Conservation (phyloP, 352 stramenopile species). For the Pythium biforme region DNA sequence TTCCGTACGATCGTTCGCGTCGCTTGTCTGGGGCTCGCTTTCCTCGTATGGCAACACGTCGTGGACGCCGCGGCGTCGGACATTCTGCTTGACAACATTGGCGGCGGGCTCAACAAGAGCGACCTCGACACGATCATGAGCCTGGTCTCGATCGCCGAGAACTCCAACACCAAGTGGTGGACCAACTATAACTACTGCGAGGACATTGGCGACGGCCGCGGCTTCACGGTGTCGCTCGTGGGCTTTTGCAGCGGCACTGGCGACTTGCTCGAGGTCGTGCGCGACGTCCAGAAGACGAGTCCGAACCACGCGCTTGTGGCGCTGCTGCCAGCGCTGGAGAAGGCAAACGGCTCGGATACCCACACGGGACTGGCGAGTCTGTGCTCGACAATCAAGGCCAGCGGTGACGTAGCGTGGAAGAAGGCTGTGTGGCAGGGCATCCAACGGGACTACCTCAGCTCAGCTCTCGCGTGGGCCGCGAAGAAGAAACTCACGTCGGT, state of each 20-base stretch:
- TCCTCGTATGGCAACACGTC: too few species aligned
- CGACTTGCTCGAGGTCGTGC: slow-evolving; percentile 14
- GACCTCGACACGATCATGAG: slow-evolving; percentile 20
- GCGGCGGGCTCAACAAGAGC: neutral
- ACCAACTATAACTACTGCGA: slow-evolving; percentile 20
- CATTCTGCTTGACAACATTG: slow-evolving; percentile 4
- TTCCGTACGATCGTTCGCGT: neutral
- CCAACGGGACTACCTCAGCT: neutral
- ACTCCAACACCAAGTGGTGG: slow-evolving; percentile 11
- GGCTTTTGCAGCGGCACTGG: slow-evolving; percentile 16
- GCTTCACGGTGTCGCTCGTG: slow-evolving; percentile 20
- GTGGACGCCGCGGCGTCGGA: neutral
- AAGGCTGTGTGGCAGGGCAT: slow-evolving; percentile 11
- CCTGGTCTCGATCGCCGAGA: slow-evolving; percentile 18
- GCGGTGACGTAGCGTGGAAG: neutral
- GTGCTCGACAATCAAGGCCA: neutral
- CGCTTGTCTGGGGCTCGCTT: neutral
- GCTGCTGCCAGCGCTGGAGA: slow-evolving; percentile 11
- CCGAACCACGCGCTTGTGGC: slow-evolving; percentile 4
- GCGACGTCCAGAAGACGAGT: neutral
- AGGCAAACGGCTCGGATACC: neutral
- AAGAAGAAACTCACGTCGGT: slow-evolving; percentile 4
- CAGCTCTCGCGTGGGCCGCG: neutral
- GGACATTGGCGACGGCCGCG: slow-evolving; percentile 9
- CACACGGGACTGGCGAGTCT: neutral